A percentile compares a stretch with the other conserved stretches of the same genome.
Conservation (phyloP, 2,329 filamentous ascomycete species). For the Sporothrix inflata region DNA sequence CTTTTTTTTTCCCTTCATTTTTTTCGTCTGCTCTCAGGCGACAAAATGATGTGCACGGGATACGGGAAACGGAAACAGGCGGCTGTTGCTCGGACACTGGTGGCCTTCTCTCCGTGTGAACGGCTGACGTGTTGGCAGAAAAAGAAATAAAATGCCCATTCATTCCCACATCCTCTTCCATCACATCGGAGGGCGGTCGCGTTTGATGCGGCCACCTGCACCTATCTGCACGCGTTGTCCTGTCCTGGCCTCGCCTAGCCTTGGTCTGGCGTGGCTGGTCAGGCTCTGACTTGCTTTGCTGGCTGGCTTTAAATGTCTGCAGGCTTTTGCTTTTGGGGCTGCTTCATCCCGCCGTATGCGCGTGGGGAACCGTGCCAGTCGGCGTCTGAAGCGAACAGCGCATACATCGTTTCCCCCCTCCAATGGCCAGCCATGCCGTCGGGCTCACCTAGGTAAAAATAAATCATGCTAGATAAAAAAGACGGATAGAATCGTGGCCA, state of each 20-base stretch:
- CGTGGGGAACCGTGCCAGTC: not conserved
- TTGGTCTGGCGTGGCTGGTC: not conserved
- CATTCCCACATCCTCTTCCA: not conserved
- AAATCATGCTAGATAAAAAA: too few relatives aligned
- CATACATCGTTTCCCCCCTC: not conserved
- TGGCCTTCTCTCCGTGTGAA: not conserved
- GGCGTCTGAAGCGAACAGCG: slow-evolving; percentile 5
- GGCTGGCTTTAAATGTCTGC: not conserved
- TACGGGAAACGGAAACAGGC: not conserved
- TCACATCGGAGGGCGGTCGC: slow-evolving; percentile 18
- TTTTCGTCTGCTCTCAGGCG: not conserved
- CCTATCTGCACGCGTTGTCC: slow-evolving; percentile 15
- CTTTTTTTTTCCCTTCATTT: too few relatives aligned
- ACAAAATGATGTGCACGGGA: not conserved
- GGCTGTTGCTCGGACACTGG: not conserved
- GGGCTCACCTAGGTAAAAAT: slow-evolving; percentile 15
- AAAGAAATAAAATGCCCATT: not conserved
- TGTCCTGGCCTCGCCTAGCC: not conserved
- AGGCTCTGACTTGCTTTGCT: not conserved
- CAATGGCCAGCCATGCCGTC: not conserved
- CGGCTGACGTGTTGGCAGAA: slow-evolving; percentile 5
- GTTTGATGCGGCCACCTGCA: slow-evolving; percentile 20
- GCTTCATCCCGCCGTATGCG: slow-evolving; percentile 7
- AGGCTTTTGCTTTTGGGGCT: not conserved
- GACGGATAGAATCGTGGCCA: not conserved